These are phyloP conservation scores for Hirschfeldia incana DNA, from an alignment of 345 rosid genomes.

Conservation along the genomic window DNA sequence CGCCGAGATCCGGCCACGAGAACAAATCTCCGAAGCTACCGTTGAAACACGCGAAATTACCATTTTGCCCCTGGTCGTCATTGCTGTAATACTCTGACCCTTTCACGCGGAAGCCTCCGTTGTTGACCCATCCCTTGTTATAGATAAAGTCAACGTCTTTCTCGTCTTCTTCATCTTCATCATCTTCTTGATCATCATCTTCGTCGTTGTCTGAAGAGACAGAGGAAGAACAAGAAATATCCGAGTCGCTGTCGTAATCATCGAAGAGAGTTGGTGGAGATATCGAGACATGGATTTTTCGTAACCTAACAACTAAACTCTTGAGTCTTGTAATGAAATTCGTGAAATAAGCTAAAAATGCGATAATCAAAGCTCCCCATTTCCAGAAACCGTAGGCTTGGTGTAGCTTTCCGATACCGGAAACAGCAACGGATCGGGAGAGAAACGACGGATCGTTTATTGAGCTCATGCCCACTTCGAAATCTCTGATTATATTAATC, in stretches of 20 bases:
- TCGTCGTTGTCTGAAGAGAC: constrained; percentile 42
- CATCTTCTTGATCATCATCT: constrained; percentile 1
- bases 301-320: constrained; percentile 49
- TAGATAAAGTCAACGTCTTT: constrained; percentile 26
- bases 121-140: constrained; percentile 23
- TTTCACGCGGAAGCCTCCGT: constrained; percentile 47
- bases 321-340: constrained; percentile 50
- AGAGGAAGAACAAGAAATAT: constrained; percentile 36
- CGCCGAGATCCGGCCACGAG: constrained; percentile 43
- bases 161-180: constrained; percentile 13
- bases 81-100: constrained; percentile 37
- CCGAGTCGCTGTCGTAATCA: constrained; percentile 52
- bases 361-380: constrained; percentile 83
- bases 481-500: constrained; percentile 61
- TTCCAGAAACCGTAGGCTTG: constrained; percentile 57
- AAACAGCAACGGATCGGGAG: constrained; percentile 45
- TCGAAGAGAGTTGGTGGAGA: constrained; percentile 23
- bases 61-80: constrained; percentile 14
- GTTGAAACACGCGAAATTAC: constrained; percentile 28
- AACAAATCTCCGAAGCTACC: constrained; percentile 51
- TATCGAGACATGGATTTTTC: constrained; percentile 28
- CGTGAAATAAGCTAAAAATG: constrained; percentile 65
- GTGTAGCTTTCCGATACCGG: constrained; percentile 43
- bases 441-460: constrained; percentile 47
- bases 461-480: constrained; percentile 53